Percentiles rank a stretch among this genome's conserved stretches.
Conservation (phyloP, 2,329 filamentous ascomycete genomes). For the Stachybotrys echinatus region DNA sequence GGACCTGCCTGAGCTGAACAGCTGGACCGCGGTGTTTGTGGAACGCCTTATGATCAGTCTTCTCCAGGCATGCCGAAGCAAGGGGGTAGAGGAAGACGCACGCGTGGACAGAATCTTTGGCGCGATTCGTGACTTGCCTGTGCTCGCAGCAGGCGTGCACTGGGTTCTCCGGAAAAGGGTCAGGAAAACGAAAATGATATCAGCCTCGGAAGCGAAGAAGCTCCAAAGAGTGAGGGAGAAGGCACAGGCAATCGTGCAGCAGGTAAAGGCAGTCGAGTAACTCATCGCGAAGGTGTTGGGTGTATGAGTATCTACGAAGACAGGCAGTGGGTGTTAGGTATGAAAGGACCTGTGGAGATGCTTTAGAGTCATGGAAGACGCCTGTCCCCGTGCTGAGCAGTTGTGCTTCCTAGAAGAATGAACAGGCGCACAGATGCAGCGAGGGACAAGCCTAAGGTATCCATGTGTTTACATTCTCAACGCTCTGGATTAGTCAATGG, state of each 20-base stretch:
- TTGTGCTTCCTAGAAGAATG: too few relatives aligned
- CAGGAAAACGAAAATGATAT: slow-evolving; percentile 53
- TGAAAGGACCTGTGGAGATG: too few relatives aligned
- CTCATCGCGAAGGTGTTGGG: too few relatives aligned
- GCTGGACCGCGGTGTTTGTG: slow-evolving; percentile 71
- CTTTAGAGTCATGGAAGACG: too few relatives aligned
- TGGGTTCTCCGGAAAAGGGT: slow-evolving; percentile 78
- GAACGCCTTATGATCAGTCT: slow-evolving; percentile 75
- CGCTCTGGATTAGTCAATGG: too few relatives aligned
- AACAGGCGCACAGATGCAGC: too few relatives aligned
- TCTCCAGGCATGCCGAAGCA: slow-evolving; percentile 56
- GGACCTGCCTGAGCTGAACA: slow-evolving; percentile 72
- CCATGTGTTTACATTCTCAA: too few relatives aligned
- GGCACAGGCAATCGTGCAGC: slow-evolving; percentile 22
- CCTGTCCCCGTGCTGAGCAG: too few relatives aligned
- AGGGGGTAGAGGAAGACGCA: slow-evolving; percentile 44
- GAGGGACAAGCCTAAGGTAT: too few relatives aligned
- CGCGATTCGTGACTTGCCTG: slow-evolving; percentile 56
- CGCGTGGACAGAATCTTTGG: slow-evolving; percentile 62
- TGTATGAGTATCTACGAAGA: too few relatives aligned
- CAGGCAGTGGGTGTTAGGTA: too few relatives aligned
- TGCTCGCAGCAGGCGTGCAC: slow-evolving; percentile 68
- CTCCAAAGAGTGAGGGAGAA: slow-evolving; percentile 31
- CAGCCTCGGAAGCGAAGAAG: slow-evolving; percentile 40
- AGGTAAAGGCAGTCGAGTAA: slow-evolving; percentile 8